Percentiles rank a stretch among this genome's conserved stretches.
phyloP scores from a whole-genome alignment of 1,284 basidiomycete genomes.

The Chiua sp. region DNA sequence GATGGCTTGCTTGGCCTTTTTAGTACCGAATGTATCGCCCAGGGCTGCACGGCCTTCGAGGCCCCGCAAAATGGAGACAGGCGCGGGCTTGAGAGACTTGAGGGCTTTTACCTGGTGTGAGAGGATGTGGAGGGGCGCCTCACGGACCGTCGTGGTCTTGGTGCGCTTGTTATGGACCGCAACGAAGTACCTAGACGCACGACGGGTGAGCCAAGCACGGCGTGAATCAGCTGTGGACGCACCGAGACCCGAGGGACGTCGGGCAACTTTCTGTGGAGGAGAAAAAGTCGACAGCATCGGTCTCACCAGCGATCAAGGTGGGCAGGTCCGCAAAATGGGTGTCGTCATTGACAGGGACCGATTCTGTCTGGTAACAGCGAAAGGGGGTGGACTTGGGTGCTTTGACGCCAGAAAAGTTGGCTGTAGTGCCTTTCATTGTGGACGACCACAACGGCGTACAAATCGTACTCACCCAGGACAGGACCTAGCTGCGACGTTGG shows the following conservation, averaged over 20 bases:
- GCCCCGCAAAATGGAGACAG: conserved; percentile 58
- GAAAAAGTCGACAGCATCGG: conserved; percentile 67
- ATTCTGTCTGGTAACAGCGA: conserved; percentile 58
- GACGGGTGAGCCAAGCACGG: conserved; percentile 5
- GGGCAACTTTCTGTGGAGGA: conserved; percentile 50
- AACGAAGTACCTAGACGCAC: conserved; percentile 59
- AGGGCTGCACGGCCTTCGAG: conserved; percentile 75
- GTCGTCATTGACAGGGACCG: conserved; percentile 38
- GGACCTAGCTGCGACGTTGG: conserved; percentile 63
- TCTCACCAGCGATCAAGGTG: conserved; percentile 71
- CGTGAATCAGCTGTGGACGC: conserved; percentile 34
- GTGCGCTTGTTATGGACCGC: conserved; percentile 77
- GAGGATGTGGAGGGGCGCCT: conserved; percentile 76
- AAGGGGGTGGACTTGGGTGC: conserved; percentile 69
- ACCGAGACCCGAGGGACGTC: conserved; percentile 67
- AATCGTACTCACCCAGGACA: conserved; percentile 63
- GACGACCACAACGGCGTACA: conserved; percentile 21
- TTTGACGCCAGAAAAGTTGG: conserved; percentile 74
- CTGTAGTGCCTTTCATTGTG: conserved; percentile 45
- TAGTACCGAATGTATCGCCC: conserved; percentile 91
- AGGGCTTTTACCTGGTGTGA: conserved; percentile 83
- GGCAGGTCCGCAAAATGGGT: conserved; percentile 52
- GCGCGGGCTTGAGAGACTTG: conserved; percentile 65
- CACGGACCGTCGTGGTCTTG: conserved; percentile 68
- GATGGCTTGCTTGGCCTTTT: conserved; percentile 89